These are phyloP conservation scores for Geum urbanum DNA, from an alignment of 306 rosid species.

Conservation along the genomic window DNA sequence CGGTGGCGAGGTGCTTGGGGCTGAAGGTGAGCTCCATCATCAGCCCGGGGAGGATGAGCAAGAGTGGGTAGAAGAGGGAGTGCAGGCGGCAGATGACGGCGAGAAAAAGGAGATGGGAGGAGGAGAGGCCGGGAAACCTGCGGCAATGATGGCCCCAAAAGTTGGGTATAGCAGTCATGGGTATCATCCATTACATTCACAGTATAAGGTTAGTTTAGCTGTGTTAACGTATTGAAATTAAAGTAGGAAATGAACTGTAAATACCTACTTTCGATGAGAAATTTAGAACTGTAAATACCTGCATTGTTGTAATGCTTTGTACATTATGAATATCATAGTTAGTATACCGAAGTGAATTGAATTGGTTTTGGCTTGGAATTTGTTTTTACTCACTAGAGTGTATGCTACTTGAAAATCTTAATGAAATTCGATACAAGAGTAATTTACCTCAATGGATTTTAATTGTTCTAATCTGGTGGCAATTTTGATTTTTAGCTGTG, in stretches of 20 bases:
- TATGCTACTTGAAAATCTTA: constrained; percentile 11
- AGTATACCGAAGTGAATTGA: constrained; percentile 18
- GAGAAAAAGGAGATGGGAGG: constrained; percentile 61
- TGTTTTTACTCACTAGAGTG: constrained; percentile 16
- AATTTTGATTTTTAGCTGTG: neutral
- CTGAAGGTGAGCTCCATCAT: constrained; percentile 55
- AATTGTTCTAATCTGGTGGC: constrained; percentile 4
- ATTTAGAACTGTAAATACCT: constrained; percentile 29
- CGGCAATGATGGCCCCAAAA: constrained; percentile 41
- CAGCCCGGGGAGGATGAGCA: constrained; percentile 49
- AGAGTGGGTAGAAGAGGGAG: constrained; percentile 76
- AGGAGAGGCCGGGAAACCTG: constrained; percentile 46
- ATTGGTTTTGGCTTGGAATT: constrained; percentile 24
- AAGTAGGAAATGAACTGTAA: constrained; percentile 28
- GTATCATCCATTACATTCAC: constrained; percentile 94
- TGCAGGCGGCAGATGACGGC: constrained; percentile 45
- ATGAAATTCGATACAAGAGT: constrained; percentile 12
- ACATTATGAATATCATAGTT: constrained; percentile 25
- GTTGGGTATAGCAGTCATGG: constrained; percentile 77
- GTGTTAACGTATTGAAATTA: constrained; percentile 38
- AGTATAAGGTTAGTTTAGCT: constrained; percentile 83
- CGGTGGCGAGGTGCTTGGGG: constrained; percentile 66
- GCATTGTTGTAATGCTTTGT: constrained; percentile 38
- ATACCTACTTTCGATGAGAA: constrained; percentile 33
- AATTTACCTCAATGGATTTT: neutral